phyloP scores from a whole-genome alignment of 176 grass and related monocot genomes.

The Oryza nivara region DNA sequence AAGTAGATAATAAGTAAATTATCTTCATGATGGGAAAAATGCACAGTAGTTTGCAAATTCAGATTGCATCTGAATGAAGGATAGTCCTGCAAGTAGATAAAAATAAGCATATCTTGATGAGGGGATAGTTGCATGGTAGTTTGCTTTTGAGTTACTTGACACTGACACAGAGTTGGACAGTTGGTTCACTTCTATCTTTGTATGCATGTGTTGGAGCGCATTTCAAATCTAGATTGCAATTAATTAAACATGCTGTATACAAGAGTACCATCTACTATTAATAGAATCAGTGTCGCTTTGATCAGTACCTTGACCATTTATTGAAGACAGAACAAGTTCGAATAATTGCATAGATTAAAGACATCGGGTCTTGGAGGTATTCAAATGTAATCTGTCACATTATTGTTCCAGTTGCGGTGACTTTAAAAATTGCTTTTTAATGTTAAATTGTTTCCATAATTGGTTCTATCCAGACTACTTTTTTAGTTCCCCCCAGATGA shows the following conservation, averaged over 20 bases:
- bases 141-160: slow-evolving; percentile 5
- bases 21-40: not conserved
- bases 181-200: not conserved
- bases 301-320: not conserved
- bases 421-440: not conserved
- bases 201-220: not conserved
- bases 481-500: not conserved
- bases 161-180: not conserved
- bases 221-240: slow-evolving; percentile 1
- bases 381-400: not conserved
- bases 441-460: not conserved
- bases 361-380: not conserved
- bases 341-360: not conserved
- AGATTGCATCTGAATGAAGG: slow-evolving; percentile 9
- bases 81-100: not conserved
- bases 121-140: not conserved
- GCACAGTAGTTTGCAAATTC: slow-evolving; percentile 16
- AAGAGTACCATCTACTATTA: not conserved
- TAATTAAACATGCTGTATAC: not conserved
- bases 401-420: not conserved
- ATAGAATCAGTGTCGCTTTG: slow-evolving; percentile 6
- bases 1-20: slow-evolving; percentile 22
- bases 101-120: not conserved
- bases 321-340: not conserved
- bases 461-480: not conserved